Base-by-base conservation (phyloP, 805 yeast genomes). In the Candida boleticola region DNA sequence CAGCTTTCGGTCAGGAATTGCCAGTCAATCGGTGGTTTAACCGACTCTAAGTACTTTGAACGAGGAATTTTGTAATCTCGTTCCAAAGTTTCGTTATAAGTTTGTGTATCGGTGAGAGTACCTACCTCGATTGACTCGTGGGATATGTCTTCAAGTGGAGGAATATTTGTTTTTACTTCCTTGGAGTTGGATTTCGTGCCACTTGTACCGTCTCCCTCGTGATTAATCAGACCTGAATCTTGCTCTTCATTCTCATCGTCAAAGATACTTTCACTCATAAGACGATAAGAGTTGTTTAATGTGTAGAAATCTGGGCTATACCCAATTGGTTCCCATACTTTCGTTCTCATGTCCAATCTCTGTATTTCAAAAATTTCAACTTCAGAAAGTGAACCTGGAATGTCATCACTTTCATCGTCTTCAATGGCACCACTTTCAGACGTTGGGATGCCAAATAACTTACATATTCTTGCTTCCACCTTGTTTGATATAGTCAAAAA, bases 321-420 rank as follows among this genome's bases (percentile, higher is more conserved):
- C 20, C 87, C 85, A 1, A 79, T 58, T n/a, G 74, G 59, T 35
- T 73, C 75, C 95, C 95, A 85, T 42, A 75, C 76, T 37, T 75
- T 78, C 1, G 73, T 60, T 13, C 60, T 61, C 10, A 64, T 58
- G 53, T 74, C 71, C 48, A 76, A 68, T 46, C 64, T 63, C 49
- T 85, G 93, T 27, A 85, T 63, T 57, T 85, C 95, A 61, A 63
- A 88, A 1, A 85, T 74, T 53, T 83, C 88, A 14, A 83, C 79
- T 46, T 75, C 74, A 37, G 71, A 14, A 42, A 37, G 3, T 29
- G 66, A 57, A 43, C 75, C 80, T 39, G 65, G 66, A 17, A 73
- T 69, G 36, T 69, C 73, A 5, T 54, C 53, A 11, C 10, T 23
- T 7, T 23, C 11, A 11, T 7, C 10, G 11, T 23, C 27, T 7